Evolutionary conservation across 2,329 filamentous ascomycete species (phyloP).

Genomic region (Fusarium clavum): DNA sequence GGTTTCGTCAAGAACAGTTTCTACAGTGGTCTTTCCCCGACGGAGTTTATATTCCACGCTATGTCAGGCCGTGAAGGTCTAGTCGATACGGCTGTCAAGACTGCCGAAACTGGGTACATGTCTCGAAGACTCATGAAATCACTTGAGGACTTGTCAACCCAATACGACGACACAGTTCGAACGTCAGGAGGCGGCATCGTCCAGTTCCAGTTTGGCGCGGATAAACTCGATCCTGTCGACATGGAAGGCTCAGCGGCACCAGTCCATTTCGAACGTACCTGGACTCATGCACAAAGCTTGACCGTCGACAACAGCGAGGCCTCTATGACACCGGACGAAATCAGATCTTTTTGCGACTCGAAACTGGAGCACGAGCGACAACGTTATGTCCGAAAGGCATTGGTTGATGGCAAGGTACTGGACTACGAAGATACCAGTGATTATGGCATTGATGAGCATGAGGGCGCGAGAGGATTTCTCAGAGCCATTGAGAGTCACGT

Average conservation of each 20-base stretch:
- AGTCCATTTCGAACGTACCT: slow-evolving; percentile 92
- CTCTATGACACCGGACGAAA: slow-evolving; percentile 79
- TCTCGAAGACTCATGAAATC: slow-evolving; percentile 98
- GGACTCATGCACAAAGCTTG: slow-evolving; percentile 79
- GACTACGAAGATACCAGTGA: slow-evolving; percentile 77
- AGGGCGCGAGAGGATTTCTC: slow-evolving; percentile 86
- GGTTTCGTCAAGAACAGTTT: slow-evolving; percentile 98
- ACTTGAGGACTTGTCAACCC: slow-evolving; percentile 90
- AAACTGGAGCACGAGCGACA: slow-evolving; percentile 76
- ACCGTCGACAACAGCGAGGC: slow-evolving; percentile 84
- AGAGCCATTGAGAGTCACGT: slow-evolving; percentile 82
- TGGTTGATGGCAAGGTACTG: slow-evolving; percentile 71
- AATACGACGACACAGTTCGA: slow-evolving; percentile 94
- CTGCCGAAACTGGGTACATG: slow-evolving; percentile 99
- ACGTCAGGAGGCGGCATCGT: slow-evolving; percentile 91
- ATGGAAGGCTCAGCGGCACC: slow-evolving; percentile 96
- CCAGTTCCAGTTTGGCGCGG: slow-evolving; percentile 97
- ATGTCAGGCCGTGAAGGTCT: slow-evolving; percentile 98
- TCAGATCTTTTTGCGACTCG: slow-evolving; percentile 74
- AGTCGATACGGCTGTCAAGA: slow-evolving; percentile 98
- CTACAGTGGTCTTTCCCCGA: slow-evolving; percentile 89
- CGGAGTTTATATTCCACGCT: slow-evolving; percentile 97
- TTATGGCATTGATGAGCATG: slow-evolving; percentile 78
- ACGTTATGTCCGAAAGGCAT: slow-evolving; percentile 70
- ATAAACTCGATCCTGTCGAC: slow-evolving; percentile 94